These are phyloP conservation scores for Naganishia friedmannii DNA, from an alignment of 768 basidiomycete species.

Conservation along the genomic window DNA sequence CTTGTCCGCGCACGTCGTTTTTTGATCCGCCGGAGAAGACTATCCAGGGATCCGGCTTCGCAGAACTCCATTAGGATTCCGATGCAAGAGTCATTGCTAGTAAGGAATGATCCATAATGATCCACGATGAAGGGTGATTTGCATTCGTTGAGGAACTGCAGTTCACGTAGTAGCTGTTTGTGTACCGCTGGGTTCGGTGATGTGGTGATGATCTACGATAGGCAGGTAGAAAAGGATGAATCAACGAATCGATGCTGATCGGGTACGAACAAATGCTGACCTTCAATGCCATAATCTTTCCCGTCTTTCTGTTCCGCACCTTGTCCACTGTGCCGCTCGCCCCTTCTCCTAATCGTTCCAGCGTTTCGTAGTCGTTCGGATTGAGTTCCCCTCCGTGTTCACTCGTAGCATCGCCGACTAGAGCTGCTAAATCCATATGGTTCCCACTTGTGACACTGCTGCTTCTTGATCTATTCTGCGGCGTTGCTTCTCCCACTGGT, in stretches of 20 bases:
- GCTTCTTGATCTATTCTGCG: slow-evolving; percentile 32
- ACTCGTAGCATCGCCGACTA: slow-evolving; percentile 9
- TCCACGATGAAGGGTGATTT: slow-evolving; percentile 51
- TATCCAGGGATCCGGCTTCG: slow-evolving; percentile 51
- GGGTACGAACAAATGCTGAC: slow-evolving; percentile 34
- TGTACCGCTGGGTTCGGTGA: slow-evolving; percentile 52
- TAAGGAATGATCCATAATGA: slow-evolving; percentile 52
- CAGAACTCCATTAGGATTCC: slow-evolving; percentile 54
- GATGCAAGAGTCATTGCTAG: slow-evolving; percentile 48
- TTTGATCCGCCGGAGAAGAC: slow-evolving; percentile 44
- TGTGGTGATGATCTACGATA: slow-evolving; percentile 47
- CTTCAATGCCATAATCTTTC: slow-evolving; percentile 52
- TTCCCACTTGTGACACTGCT: slow-evolving; percentile 23
- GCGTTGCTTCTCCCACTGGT: slow-evolving; percentile 3
- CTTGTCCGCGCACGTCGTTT: slow-evolving; percentile 44
- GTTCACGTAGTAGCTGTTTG: slow-evolving; percentile 52
- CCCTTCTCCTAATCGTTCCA: slow-evolving; percentile 50
- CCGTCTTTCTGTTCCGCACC: slow-evolving; percentile 45
- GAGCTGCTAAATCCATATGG: background rate
- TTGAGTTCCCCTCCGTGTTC: slow-evolving; percentile 31
- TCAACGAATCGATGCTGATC: background rate
- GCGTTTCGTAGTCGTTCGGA: slow-evolving; percentile 40
- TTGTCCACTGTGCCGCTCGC: slow-evolving; percentile 51
- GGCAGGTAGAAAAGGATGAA: background rate
- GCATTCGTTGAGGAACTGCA: slow-evolving; percentile 51